Evolutionary conservation across 345 rosid genomes (phyloP), one percentile per base, ranked within the genome.

Genomic region (Populus davidiana): DNA sequence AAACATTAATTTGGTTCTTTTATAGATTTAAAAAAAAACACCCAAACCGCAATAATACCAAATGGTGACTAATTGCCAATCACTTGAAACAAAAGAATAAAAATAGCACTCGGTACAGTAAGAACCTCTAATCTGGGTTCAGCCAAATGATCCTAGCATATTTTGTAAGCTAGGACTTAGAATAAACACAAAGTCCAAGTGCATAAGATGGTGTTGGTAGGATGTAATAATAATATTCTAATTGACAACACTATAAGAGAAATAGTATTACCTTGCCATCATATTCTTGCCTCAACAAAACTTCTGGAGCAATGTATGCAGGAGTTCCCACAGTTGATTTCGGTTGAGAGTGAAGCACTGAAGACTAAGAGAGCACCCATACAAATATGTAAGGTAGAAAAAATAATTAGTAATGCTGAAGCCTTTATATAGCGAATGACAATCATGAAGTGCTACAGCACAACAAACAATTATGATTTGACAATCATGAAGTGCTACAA

Each of bases 261-360:
- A 47, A 56, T 52, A 33, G 59, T 21, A n/a, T 67, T 77, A 81
- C 84, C 84, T 81, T 81, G 49, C 84, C 84, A 74, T 81, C 84
- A 64, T 81, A 81, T 54, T 81, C 81, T 47, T 78, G 84, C 69
- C 67, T 73, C 72, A 78, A 50, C 66, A 78, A 65, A 52, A 81
- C 84, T 74, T 81, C 84, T 27, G 84, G 84, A 69, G 84, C 84
- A 44, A 81, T 81, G 71, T 81, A 81, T 44, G 84, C 84, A 47
- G 84, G 84, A 49, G 84, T 81, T 77, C 84, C 84, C 70, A 81
- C 84, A 1, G 84, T 78, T 33, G 84, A 81, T 54, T 78, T 81
- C 35, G 84, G 84, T 66, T 81, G 84, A n/a, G 84, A 81, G 67
- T 81, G 84, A 69, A 81, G 81, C 75, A 81, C 79, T 17, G 81